Evolutionary conservation across 768 basidiomycete species (phyloP).

Genomic region (Boletus coccyginus): DNA sequence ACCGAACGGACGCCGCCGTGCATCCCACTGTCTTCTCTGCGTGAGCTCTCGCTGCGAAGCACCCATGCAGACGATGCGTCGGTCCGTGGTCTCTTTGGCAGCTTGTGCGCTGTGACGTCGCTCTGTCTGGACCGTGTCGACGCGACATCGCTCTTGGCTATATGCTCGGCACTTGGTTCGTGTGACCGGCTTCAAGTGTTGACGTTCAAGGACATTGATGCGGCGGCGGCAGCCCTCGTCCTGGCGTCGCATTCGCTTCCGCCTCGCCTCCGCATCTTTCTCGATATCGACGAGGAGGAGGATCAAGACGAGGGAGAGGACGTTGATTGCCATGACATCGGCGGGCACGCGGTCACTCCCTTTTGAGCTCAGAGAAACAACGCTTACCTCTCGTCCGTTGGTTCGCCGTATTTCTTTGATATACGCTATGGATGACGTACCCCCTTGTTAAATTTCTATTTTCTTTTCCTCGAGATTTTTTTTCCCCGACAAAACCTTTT

Average conservation of each 20-base stretch:
- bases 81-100: constrained; percentile 5
- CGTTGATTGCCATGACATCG: not conserved
- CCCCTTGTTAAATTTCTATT: too few species aligned
- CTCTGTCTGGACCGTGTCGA: constrained; percentile 12
- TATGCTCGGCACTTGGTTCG: constrained; percentile 2
- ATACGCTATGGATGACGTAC: not conserved
- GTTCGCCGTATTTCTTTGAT: not conserved
- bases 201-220: constrained; percentile 11
- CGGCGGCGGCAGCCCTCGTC: not conserved
- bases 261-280: constrained; percentile 10
- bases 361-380: not conserved
- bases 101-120: not conserved
- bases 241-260: constrained; percentile 7
- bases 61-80: not conserved
- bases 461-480: too few species aligned
- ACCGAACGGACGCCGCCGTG: not conserved
- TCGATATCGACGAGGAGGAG: constrained; percentile 12
- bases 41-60: constrained; percentile 10
- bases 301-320: not conserved
- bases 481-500: too few species aligned
- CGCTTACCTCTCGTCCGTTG: not conserved
- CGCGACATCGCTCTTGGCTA: not conserved
- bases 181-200: constrained; percentile 8
- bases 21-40: constrained; percentile 5
- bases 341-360: not conserved